Conservation (phyloP, 2,329 filamentous ascomycete species). For the Aureobasidium pullulans region DNA sequence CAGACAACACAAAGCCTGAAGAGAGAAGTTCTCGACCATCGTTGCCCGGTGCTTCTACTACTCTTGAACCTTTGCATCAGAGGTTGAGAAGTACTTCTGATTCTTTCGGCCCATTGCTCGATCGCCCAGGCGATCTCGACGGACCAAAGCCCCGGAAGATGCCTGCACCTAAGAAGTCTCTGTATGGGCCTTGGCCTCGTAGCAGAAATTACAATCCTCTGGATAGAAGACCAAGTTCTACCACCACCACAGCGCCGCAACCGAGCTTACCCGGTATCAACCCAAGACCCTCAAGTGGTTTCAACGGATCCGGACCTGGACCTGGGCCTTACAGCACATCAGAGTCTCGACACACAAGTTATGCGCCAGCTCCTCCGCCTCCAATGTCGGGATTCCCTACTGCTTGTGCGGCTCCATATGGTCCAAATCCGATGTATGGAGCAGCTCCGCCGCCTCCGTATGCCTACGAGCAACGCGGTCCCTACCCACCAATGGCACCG, state of each 20-base stretch:
- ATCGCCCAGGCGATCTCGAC: neutral
- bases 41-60: neutral
- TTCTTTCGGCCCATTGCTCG: constrained; percentile 7
- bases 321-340: neutral
- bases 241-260: neutral
- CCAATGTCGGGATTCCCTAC: constrained; percentile 1
- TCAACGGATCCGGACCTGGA: neutral
- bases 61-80: neutral
- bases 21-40: neutral
- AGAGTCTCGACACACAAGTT: neutral
- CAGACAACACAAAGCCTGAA: neutral
- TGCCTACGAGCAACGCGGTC: constrained; percentile 1
- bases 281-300: neutral
- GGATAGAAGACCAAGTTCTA: constrained; percentile 9
- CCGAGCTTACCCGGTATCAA: neutral
- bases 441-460: neutral
- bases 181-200: constrained; percentile 11
- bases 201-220: constrained; percentile 11
- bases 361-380: neutral
- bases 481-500: neutral
- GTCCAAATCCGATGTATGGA: neutral
- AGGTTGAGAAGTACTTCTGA: constrained; percentile 6
- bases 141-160: neutral
- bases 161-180: constrained; percentile 11
- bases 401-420: neutral